Base-by-base conservation (phyloP, 768 basidiomycete genomes). In the Pleurotus eryngii region DNA sequence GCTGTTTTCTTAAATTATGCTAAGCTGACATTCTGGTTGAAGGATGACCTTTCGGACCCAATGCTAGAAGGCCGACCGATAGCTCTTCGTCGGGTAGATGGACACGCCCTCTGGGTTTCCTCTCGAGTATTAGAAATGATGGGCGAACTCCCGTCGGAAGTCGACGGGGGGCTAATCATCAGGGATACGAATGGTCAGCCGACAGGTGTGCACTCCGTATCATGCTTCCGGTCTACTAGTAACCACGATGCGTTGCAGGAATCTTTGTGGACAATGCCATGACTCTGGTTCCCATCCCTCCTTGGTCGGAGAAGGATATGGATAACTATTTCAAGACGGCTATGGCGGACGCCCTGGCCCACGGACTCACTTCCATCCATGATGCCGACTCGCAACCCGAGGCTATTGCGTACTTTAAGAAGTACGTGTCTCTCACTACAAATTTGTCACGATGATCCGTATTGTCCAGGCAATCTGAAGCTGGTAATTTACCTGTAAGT, bases 221-320 rank as follows among this genome's bases (percentile, higher is more conserved):
- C 40, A n/a, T 20, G 35, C 4, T n/a, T 46, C 3, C 15, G 3
- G 15, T 9, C 43, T 49, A 42, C 27, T 5, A 8, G 6, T 55
- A 30, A 22, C 14, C 20, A 1, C 24, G 35, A 15, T 15, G 12
- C 3, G 7, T 58, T 35, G 26, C 30, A 80, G 91, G 92, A 5
- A 73, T 94, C 17, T 87, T 95, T 59, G 74, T 96, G 27, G 96
- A 98, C 70, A 92, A 92, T 30, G 96, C 95, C 0, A 92, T 94
- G 84, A 64, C 68, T 12, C 79, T 95, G 35, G 80, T 97, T 15
- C 84, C 81, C 1, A 72, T 74, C 9, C 95, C 93, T 0, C 65
- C 77, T 1, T 85, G 84, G 78, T 80, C 82, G 0, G 76, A 84
- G 24, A 76, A 84, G 51, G 80, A 86, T 63, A 74, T 79, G 60